Base-by-base conservation (phyloP, 768 basidiomycete genomes). In the Leccinum subtestaceum region DNA sequence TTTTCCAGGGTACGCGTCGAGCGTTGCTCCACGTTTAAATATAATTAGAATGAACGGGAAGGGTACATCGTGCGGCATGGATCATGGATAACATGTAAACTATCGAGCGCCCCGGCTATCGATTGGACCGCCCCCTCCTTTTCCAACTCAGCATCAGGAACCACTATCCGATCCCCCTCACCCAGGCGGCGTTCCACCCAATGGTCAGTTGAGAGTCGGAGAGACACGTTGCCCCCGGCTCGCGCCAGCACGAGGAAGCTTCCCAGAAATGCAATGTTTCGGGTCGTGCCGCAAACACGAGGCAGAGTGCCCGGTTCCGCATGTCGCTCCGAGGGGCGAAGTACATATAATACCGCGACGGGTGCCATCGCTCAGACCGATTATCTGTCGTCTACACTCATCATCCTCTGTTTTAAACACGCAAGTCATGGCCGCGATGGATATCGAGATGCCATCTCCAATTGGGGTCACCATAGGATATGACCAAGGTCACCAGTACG, bases 381-480 rank as follows among this genome's bases (percentile, higher is more conserved):
- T 68, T 57, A 70, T 64, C 59, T 34, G 40, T 40, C 43, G 15
- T 40, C 31, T 27, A 19, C 49, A 34, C 58, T 38, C 60, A 4
- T 25, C 56, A 31, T 46, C 52, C 58, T 40, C 23, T 40, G 4
- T 34, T 40, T 25, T 25, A 53, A 48, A 51, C 49, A 53, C 34
- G 1, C 62, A 38, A 46, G 27, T 34, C 53, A 71, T 62, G 55
- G 58, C 58, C 12, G 47, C 64, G 52, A 73, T 74, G 70, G 72
- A 73, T 31, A 63, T 73, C 29, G 73, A 73, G 31, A 74, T 73
- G 73, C n/a, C 59, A 38, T 72, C 73, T 53, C 66, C 70, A n/a
- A 47, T 66, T 11, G 70, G 71, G 62, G 63, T 74, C 47, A 62
- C 63, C 21, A 58, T 64, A 6, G 61, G 56, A 32, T 72, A 63